phyloP scores from a whole-genome alignment of 257 asterid species.

The Solanum pinnatisectum region DNA sequence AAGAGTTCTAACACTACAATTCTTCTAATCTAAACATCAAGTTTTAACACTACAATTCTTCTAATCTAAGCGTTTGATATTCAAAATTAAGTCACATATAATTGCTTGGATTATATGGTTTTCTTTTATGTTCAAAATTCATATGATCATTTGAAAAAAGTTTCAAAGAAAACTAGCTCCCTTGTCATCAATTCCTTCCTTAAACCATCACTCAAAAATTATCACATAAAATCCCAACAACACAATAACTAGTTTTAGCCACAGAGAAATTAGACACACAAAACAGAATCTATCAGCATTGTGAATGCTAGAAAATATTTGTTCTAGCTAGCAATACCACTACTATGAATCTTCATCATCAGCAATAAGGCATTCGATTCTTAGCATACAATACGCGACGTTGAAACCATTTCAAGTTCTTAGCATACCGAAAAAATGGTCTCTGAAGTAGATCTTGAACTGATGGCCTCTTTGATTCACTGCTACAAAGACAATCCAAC shows the following conservation, averaged over 20 bases:
- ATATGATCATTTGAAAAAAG: too few species aligned
- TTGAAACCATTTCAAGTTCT: background rate
- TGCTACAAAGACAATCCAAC: background rate
- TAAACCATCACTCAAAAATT: background rate
- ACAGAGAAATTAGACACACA: background rate
- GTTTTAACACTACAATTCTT: too few species aligned
- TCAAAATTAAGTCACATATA: background rate
- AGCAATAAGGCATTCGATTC: background rate
- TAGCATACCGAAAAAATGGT: background rate
- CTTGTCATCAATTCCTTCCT: background rate
- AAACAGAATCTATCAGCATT: background rate
- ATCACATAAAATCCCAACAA: background rate
- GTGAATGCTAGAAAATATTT: background rate
- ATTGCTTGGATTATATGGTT: background rate
- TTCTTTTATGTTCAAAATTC: background rate
- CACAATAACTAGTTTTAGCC: background rate
- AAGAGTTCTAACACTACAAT: background rate
- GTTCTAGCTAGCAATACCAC: background rate
- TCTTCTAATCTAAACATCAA: too few species aligned
- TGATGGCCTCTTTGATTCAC: background rate
- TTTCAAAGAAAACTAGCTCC: too few species aligned
- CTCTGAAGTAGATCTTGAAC: background rate
- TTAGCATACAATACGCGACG: background rate
- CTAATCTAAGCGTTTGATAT: background rate
- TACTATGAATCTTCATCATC: background rate